Evolutionary conservation across 2,329 filamentous ascomycete species (phyloP), one percentile per base, ranked within the genome.

Genomic region (Aspergillus quadrilineatus): DNA sequence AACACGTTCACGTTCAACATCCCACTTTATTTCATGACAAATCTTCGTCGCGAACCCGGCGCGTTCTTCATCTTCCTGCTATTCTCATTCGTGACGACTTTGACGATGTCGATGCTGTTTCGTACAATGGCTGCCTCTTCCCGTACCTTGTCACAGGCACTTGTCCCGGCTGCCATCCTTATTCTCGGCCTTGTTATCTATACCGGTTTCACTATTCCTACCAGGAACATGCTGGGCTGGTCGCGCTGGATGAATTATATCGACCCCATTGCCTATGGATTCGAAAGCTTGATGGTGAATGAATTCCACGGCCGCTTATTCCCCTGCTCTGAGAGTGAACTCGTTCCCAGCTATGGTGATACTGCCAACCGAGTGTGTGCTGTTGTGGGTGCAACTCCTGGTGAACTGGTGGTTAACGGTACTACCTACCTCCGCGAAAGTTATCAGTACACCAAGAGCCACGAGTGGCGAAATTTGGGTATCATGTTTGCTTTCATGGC

Each of bases 101-200:
- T 96, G 66, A 81, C 84, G 61, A 94, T 94, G 89, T 92, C 88
- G 47, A 92, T 91, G 86, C 82, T 93, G 60, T 95, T 95, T 82
- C 84, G 90, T 49, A 88, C 85, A 6, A 89, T 95, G 61, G 90
- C 83, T n/a, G 87, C 89, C 0, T 77, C 87, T 1, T 92, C 90
- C 4, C 81, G 89, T 48, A 89, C 89, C 0, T 71, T 85, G 5
- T 78, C 79, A 0, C 81, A 85, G 65, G 82, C 83, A 39, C 71
- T 85, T 71, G 81, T 82, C 3, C 82, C 82, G 1, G 78, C 82
- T 4, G 79, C 80, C 12, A 73, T 85, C 39, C 71, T 85, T 54
- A 74, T 75, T 59, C 62, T 75, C 32, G 68, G 66, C 36, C 58
- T 76, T 44, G 65, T 75, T 10, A 76, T 88, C 10, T 85, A 74